phyloP scores from a whole-genome alignment of 1,139 yeast species.

The Debaryomyces sp. region DNA sequence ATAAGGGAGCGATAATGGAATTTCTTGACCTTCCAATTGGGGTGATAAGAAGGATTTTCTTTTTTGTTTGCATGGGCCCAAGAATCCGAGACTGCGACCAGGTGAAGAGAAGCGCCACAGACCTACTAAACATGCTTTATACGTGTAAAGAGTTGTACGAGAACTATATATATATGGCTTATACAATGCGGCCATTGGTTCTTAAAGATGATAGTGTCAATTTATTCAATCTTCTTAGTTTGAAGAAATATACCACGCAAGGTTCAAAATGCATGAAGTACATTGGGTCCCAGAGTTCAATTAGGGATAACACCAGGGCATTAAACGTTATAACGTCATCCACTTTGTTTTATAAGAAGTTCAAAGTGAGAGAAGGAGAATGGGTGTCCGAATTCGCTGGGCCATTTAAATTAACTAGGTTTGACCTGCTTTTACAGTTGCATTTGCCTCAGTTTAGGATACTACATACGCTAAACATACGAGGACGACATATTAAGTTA shows the following conservation, averaged over 20 bases:
- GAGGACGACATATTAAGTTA: constrained; percentile 4
- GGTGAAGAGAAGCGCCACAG: neutral
- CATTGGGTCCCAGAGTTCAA: neutral
- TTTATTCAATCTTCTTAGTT: neutral
- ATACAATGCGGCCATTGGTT: constrained; percentile 15
- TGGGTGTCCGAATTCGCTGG: neutral
- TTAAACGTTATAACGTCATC: neutral
- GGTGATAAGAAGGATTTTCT: constrained; percentile 18
- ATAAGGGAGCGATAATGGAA: neutral
- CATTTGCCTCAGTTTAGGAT: neutral
- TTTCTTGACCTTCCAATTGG: constrained; percentile 18
- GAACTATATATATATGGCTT: constrained; percentile 14
- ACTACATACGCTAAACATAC: constrained; percentile 2
- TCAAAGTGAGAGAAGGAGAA: neutral
- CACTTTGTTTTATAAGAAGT: neutral
- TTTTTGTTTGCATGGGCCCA: constrained; percentile 7
- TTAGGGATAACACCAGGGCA: neutral
- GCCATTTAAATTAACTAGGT: constrained; percentile 2
- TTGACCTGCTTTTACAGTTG: neutral
- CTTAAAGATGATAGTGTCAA: constrained; percentile 1
- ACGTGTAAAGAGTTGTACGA: constrained; percentile 18
- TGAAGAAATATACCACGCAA: neutral
- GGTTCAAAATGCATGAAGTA: neutral
- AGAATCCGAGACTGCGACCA: neutral
- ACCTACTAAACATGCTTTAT: constrained; percentile 11